Evolutionary conservation across 2,329 filamentous ascomycete species (phyloP).

Genomic region (Elsinoe ampelina): DNA sequence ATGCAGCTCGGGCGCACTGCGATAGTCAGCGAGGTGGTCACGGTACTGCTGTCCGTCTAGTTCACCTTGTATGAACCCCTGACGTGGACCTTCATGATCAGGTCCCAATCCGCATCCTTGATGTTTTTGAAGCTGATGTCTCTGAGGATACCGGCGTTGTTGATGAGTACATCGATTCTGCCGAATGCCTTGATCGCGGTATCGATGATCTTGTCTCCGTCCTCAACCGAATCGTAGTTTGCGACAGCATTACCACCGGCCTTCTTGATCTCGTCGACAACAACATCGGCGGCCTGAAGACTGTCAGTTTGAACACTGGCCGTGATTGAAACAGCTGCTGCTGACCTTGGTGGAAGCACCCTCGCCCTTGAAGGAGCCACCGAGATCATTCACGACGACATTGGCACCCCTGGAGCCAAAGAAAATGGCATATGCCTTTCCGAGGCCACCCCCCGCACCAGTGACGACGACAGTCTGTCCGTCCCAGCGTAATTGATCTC

Average conservation of each 20-base stretch:
- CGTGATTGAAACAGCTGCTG: background rate
- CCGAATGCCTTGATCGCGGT: constrained; percentile 73
- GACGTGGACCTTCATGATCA: constrained; percentile 87
- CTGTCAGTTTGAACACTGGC: constrained; percentile 7
- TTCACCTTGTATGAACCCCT: constrained; percentile 77
- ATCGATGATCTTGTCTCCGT: constrained; percentile 89
- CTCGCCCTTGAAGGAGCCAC: constrained; percentile 87
- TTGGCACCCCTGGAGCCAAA: constrained; percentile 87
- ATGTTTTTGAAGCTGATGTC: constrained; percentile 99
- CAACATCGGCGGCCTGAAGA: constrained; percentile 65
- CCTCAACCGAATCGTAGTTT: constrained; percentile 92
- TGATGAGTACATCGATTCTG: constrained; percentile 88
- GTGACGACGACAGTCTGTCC: constrained; percentile 84
- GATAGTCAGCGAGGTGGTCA: background rate
- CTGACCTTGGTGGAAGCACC: constrained; percentile 72
- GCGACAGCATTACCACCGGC: constrained; percentile 91
- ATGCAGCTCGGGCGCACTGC: constrained; percentile 77
- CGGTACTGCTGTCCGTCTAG: too few species aligned
- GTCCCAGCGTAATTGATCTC: constrained; percentile 58
- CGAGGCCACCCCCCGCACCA: constrained; percentile 72
- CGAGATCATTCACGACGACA: constrained; percentile 94
- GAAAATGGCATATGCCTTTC: constrained; percentile 76
- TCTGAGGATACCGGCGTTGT: constrained; percentile 93
- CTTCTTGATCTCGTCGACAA: constrained; percentile 73
- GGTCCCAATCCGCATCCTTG: constrained; percentile 92